These are phyloP conservation scores for Aspergillus brunneoviolaceus DNA, from an alignment of 2,329 filamentous ascomycete species.

Conservation along the genomic window DNA sequence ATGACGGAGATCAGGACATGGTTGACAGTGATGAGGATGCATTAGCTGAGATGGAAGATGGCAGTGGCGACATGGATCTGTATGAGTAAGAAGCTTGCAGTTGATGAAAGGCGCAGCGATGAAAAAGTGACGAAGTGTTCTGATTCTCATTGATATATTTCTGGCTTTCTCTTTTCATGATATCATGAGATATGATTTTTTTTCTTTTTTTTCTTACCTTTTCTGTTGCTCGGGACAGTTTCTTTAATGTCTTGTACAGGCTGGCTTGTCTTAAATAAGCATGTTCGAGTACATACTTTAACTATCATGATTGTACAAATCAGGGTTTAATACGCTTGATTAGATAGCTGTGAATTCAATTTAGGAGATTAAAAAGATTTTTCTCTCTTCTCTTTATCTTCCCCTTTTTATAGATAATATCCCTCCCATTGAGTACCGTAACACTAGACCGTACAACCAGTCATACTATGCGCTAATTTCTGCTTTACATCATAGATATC, in stretches of 20 bases:
- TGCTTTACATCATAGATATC: too few species aligned
- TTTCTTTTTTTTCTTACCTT: background rate
- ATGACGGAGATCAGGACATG: conserved; percentile 68
- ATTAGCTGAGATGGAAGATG: conserved; percentile 66
- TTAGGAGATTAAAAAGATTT: background rate
- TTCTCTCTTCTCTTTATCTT: background rate
- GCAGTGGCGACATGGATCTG: conserved; percentile 60
- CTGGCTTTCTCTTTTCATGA: background rate
- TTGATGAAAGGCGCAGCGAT: background rate
- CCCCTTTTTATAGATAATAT: too few species aligned
- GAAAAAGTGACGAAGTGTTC: background rate
- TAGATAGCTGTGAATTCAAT: background rate
- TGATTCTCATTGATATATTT: background rate
- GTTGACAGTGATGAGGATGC: conserved; percentile 73
- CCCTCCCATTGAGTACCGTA: too few species aligned
- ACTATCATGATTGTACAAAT: background rate
- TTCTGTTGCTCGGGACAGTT: background rate
- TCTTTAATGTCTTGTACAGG: background rate
- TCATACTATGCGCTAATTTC: too few species aligned
- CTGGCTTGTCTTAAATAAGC: background rate
- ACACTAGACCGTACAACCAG: too few species aligned
- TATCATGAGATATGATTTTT: conserved; percentile 2
- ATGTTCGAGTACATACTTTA: background rate
- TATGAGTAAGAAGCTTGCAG: conserved; percentile 48
- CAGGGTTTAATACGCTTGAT: background rate